Evolutionary conservation across 345 rosid genomes (phyloP).

Genomic region (Eucalyptus polyanthemos): DNA sequence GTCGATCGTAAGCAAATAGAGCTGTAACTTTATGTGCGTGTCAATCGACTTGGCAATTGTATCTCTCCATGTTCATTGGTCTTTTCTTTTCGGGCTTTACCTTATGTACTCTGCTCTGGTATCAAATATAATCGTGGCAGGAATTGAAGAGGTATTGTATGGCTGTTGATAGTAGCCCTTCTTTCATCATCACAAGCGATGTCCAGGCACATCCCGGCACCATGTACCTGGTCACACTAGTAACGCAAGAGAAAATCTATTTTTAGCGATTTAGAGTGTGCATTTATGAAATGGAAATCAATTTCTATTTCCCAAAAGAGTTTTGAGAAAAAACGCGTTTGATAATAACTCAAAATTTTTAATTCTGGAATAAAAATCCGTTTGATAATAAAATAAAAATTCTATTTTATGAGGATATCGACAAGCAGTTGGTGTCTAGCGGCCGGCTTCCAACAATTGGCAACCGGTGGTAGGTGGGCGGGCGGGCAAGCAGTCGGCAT

Average conservation of each 20-base stretch:
- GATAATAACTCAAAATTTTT: too few relatives aligned
- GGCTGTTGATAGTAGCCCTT: neutral
- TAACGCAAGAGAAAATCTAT: neutral
- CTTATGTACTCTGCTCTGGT: neutral
- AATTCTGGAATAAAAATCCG: too few relatives aligned
- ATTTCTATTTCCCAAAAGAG: fast-evolving
- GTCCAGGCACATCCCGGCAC: neutral
- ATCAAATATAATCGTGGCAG: neutral
- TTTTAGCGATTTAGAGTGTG: too few relatives aligned
- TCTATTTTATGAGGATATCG: fast-evolving
- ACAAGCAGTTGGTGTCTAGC: too few relatives aligned
- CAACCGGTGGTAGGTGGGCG: too few relatives aligned
- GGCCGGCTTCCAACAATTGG: fast-evolving
- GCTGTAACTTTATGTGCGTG: neutral
- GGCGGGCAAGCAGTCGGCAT: fast-evolving
- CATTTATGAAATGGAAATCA: fast-evolving
- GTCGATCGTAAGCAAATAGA: neutral
- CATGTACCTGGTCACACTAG: neutral
- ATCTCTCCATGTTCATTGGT: neutral
- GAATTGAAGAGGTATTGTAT: neutral
- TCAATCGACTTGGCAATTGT: neutral
- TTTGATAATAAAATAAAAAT: too few relatives aligned
- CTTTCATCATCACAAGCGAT: neutral
- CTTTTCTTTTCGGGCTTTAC: neutral
- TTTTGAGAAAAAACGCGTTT: too few relatives aligned